Evolutionary conservation across 441 rosid species (phyloP).

Genomic region (Pelargonium fulgidum): DNA sequence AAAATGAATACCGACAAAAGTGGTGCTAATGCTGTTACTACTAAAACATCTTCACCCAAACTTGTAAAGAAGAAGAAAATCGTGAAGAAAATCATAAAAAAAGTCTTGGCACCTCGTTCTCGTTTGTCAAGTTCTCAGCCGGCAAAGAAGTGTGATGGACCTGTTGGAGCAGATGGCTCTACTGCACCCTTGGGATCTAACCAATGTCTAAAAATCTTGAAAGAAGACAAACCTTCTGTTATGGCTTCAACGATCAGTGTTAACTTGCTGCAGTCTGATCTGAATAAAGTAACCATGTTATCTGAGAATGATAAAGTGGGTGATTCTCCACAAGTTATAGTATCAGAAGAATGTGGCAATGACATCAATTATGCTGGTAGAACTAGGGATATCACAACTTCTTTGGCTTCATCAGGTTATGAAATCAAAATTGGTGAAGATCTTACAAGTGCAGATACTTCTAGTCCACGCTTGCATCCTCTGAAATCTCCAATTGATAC

Average conservation of each 20-base stretch:
- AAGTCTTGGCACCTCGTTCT: conserved; percentile 22
- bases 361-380: not conserved
- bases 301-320: conserved; percentile 4
- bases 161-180: conserved; percentile 18
- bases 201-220: conserved; percentile 22
- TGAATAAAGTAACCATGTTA: conserved; percentile 1
- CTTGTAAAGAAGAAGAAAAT: conserved; percentile 53
- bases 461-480: not conserved
- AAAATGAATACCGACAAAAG: conserved; percentile 27
- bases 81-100: conserved; percentile 41
- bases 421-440: conserved; percentile 4
- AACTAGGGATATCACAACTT: not conserved
- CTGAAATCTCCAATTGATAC: not conserved
- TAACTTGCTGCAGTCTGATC: conserved; percentile 8
- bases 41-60: conserved; percentile 31
- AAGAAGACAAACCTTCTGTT: not conserved
- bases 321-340: conserved; percentile 2
- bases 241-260: not conserved
- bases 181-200: conserved; percentile 28
- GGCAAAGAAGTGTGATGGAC: conserved; percentile 14
- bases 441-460: conserved; percentile 5
- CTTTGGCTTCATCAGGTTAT: not conserved
- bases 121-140: conserved; percentile 26
- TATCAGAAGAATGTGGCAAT: not conserved
- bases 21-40: conserved; percentile 29